These are phyloP conservation scores for Colletotrichum echinochloae DNA, from an alignment of 2,329 filamentous ascomycete species.

Conservation along the genomic window DNA sequence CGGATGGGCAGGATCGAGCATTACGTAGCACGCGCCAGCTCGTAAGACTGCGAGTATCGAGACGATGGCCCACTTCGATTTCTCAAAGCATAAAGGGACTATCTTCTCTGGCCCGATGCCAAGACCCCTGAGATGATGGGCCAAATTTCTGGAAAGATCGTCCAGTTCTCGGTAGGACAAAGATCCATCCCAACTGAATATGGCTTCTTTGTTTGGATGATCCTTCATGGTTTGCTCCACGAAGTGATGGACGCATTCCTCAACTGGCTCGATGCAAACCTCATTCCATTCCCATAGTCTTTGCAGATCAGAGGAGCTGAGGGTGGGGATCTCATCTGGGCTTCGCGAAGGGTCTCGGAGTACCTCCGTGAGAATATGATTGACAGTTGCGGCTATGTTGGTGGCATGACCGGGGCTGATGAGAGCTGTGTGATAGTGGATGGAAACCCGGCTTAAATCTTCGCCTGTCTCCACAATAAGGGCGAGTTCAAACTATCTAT, in stretches of 20 bases:
- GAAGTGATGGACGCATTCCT: slow-evolving; percentile 42
- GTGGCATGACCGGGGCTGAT: slow-evolving; percentile 44
- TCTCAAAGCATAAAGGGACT: slow-evolving; percentile 29
- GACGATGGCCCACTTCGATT: slow-evolving; percentile 42
- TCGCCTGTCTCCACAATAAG: slow-evolving; percentile 21
- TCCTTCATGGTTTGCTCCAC: slow-evolving; percentile 3
- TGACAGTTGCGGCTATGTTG: slow-evolving; percentile 49
- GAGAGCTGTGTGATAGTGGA: background rate
- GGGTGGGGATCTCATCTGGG: slow-evolving; percentile 28
- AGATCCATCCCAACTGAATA: slow-evolving; percentile 48
- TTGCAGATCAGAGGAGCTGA: slow-evolving; percentile 40
- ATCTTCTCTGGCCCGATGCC: slow-evolving; percentile 17
- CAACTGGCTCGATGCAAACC: slow-evolving; percentile 33
- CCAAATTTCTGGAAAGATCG: slow-evolving; percentile 29
- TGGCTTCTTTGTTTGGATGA: slow-evolving; percentile 37
- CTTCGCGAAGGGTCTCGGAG: slow-evolving; percentile 12
- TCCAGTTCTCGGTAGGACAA: slow-evolving; percentile 48
- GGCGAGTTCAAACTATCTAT: slow-evolving; percentile 19
- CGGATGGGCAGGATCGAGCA: slow-evolving; percentile 34
- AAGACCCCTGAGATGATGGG: slow-evolving; percentile 22
- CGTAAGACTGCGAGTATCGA: slow-evolving; percentile 42
- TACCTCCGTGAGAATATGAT: slow-evolving; percentile 41
- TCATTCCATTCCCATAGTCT: slow-evolving; percentile 43
- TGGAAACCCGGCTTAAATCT: background rate
- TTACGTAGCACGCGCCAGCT: slow-evolving; percentile 41